Conservation (phyloP, 371 early-diverging fungal species). For the Syncephalastrum contaminatum region DNA sequence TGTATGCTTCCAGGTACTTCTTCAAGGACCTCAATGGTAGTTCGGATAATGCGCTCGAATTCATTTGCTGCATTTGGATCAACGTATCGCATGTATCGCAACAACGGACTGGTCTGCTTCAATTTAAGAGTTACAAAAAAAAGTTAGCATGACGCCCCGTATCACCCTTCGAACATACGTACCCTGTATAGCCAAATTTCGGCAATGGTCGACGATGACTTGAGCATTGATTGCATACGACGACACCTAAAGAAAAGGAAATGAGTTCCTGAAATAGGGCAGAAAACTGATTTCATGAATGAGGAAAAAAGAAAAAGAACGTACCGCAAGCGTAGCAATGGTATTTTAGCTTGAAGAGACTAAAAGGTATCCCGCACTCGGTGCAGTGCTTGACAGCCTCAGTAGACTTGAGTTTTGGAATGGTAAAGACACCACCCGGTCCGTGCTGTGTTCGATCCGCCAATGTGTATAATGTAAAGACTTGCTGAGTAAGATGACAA, state of each 20-base stretch:
- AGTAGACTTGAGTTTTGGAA: slow-evolving; percentile 37
- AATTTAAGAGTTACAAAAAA: background rate
- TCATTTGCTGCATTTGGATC: slow-evolving; percentile 45
- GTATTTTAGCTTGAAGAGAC: slow-evolving; percentile 44
- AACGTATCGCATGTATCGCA: slow-evolving; percentile 41
- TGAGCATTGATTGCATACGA: slow-evolving; percentile 46
- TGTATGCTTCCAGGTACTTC: slow-evolving; percentile 38
- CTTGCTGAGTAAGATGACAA: no score
- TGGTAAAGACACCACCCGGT: slow-evolving; percentile 41
- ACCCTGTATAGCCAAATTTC: slow-evolving; percentile 44
- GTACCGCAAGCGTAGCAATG: slow-evolving; percentile 53
- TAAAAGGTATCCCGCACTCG: slow-evolving; percentile 39
- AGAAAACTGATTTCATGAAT: background rate
- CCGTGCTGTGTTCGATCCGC: slow-evolving; percentile 23
- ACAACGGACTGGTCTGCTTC: slow-evolving; percentile 38
- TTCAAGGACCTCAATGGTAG: slow-evolving; percentile 33
- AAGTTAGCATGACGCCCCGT: background rate
- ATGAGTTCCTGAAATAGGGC: background rate
- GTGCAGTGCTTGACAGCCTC: slow-evolving; percentile 29
- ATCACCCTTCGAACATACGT: background rate
- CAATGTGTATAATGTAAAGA: slow-evolving; percentile 8
- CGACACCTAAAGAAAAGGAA: slow-evolving; percentile 27
- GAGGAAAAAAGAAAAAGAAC: background rate
- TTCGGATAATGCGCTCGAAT: slow-evolving; percentile 23
- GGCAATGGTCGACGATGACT: slow-evolving; percentile 30